A percentile compares a stretch with the other conserved stretches of the same genome.
phyloP scores from a whole-genome alignment of 108 stramenopile genomes.

The Skeletonema tropicum region DNA sequence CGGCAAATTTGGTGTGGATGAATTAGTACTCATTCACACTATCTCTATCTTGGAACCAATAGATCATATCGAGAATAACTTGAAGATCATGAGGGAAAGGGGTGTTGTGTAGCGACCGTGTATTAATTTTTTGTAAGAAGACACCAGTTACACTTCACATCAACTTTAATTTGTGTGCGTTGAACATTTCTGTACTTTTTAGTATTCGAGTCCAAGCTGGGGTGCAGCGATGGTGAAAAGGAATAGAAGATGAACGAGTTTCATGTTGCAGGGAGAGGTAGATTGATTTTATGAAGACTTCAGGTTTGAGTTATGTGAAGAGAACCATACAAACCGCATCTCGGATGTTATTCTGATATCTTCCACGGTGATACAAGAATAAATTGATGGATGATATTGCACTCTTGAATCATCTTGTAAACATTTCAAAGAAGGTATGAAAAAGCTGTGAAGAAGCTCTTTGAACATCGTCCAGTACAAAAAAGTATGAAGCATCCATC shows the following conservation, averaged over 20 bases:
- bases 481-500: no score
- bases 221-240: neutral
- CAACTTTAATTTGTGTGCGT: neutral
- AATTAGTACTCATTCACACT: neutral
- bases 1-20: neutral
- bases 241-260: neutral
- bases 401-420: no score
- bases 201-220: neutral
- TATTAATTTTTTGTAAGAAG: conserved; percentile 7
- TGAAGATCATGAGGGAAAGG: neutral
- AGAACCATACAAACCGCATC: no score
- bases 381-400: no score
- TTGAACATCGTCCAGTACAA: no score
- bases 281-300: no score
- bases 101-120: conserved; percentile 7
- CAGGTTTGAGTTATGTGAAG: no score
- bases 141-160: neutral
- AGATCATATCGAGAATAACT: neutral
- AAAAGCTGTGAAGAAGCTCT: no score
- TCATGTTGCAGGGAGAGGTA: neutral
- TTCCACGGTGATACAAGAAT: no score
- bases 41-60: neutral
- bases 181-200: neutral
- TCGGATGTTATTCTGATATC: no score
- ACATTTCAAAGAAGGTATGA: no score